Percentiles rank a stretch among this genome's conserved stretches.
phyloP scores from a whole-genome alignment of 1,284 basidiomycete species.

The Porogramme epimiltina region DNA sequence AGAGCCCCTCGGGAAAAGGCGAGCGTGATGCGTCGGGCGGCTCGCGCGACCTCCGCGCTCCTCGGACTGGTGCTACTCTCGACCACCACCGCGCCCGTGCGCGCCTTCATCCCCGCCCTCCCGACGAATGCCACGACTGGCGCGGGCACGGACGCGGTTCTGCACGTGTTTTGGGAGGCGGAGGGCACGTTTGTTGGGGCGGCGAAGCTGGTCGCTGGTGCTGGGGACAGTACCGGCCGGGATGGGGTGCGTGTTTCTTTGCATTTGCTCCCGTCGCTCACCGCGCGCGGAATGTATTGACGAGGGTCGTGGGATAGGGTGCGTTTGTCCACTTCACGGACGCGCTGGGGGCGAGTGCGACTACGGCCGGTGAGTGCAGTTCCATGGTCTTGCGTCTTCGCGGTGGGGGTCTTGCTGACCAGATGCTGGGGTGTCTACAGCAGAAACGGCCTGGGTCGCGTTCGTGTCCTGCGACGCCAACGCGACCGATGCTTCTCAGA shows the following conservation, averaged over 20 bases:
- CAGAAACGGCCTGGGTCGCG: slow-evolving; percentile 11
- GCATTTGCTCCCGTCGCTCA: no score
- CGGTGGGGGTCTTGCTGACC: no score
- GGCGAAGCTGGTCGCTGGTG: not conserved
- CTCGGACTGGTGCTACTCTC: not conserved
- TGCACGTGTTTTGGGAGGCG: slow-evolving; percentile 5
- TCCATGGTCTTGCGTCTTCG: not conserved
- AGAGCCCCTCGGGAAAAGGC: no score
- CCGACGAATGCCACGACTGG: slow-evolving; percentile 3
- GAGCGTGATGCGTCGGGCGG: not conserved
- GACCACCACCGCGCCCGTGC: not conserved
- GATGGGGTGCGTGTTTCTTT: not conserved
- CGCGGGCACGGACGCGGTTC: not conserved
- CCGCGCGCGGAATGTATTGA: not conserved
- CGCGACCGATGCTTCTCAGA: not conserved
- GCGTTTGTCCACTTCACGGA: slow-evolving; percentile 10
- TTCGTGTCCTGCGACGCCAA: slow-evolving; percentile 12
- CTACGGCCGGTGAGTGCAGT: not conserved
- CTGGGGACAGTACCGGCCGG: not conserved
- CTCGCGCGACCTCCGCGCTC: not conserved
- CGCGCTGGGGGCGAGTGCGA: not conserved
- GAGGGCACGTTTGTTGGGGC: not conserved
- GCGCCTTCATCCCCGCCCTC: slow-evolving; percentile 5
- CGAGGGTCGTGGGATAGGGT: not conserved
- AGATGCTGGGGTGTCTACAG: not conserved